Base-by-base conservation (phyloP, 108 stramenopile species). In the Skeletonema tropicum region DNA sequence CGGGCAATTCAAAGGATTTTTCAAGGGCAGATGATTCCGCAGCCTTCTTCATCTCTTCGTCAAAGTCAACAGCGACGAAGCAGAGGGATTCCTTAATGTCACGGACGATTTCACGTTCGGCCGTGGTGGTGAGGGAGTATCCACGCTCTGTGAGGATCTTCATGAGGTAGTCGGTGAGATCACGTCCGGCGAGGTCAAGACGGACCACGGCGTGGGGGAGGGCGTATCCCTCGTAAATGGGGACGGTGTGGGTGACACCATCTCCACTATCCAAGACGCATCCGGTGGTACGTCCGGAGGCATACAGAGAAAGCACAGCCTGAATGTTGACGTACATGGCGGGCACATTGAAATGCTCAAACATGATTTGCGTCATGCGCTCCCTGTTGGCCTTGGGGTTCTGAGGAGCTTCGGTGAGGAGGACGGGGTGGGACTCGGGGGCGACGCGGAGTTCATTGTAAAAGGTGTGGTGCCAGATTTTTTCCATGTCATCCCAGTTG, bases 291-390 rank as follows among this genome's bases (percentile, higher is more conserved):
- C 95, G 91, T 39, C 93, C 95, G 45, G 93, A 96, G 64, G 97
- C 95, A 73, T 97, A 98, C 62, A 97, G 85, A 8, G 94, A 94
- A 64, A 98, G 92, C 68, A 98, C 98, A 58, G 98, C 98, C 89
- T 99, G 99, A 77, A 99, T 98, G 88, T 98, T 98, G 41, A 99
- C 97, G 77, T 99, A 99, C 98, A 99, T 99, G 70, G 98, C 99
- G 31, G 99, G 99, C 35, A 99, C 98, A 82, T 98, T 99, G 95
- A 99, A 99, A 15, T 98, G 99, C 88, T 99, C 99, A 86, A 99
- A 99, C 99, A 99, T 99, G 90, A 99, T 99, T 86, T 99, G 98
- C 52, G 98, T 99, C 98, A 98, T 99, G 72, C 98, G 92, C 83
- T 99, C 99, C 55, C 98, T 86, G 92, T 99, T 99, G 57, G 97